Base-by-base conservation (phyloP, 1,139 yeast species). In the Chernovozyma sophiae-reginae region DNA sequence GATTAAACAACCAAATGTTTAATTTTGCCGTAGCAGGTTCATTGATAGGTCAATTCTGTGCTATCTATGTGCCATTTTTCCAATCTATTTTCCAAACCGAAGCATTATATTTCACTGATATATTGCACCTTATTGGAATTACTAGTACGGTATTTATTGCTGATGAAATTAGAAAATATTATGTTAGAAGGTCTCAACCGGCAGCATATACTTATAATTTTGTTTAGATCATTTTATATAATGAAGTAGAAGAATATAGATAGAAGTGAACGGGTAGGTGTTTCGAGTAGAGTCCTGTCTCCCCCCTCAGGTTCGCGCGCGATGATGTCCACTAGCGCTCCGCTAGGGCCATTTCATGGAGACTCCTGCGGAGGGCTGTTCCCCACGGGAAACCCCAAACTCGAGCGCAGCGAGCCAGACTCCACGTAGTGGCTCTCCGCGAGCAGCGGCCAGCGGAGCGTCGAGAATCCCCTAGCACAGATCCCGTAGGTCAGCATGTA, bases 21-120 rank as follows among this genome's bases (percentile, higher is more conserved):
- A 92, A 92, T 54, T 68, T 82, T 47, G 96, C 98, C 0, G 96
- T 90, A 14, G 76, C 83, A n/a, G 86, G 95, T 2, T 87, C 97
- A 1, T 61, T 92, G 31, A 40, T 86, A 32, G 97, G 97, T n/a
- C 97, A 92, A 61, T 60, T 90, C 44, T 85, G 95, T 56, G 97
- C 96, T 22, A 82, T 92, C 39, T 92, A 92, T 56, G 74, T 90
- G 33, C 96, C 97, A 41, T 87, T 90, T 53, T 84, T 92, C 71
- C 97, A 92, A 62, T 57, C 77, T 8, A 77, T 92, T 41, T 92
- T 92, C 74, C 97, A 92, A 60, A 92, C 98, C 3, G 97, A 92
- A 61, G 89, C 96, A 0, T 69, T 92, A 41, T 68, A 74, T 33
- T 55, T 87, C 7, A 60, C 71, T 15, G 98, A 92, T 56, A 62